Base-by-base conservation (phyloP, 768 basidiomycete species). In the Sporobolomyces pararoseus region DNA sequence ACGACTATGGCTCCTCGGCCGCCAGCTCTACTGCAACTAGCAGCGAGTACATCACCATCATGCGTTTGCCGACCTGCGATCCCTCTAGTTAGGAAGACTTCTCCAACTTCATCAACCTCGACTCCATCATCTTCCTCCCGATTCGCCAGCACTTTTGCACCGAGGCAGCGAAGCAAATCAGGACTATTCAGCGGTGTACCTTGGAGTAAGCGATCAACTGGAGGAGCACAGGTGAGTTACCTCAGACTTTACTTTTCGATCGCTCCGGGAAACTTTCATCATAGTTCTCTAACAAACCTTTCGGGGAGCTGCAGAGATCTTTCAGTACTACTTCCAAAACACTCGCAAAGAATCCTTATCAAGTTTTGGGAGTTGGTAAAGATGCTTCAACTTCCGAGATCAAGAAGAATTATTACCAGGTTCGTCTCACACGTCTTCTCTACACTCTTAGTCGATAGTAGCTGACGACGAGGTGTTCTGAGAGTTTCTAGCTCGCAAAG, bases 341-440 rank as follows among this genome's bases (percentile, higher is more conserved):
- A 21, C 32, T 53, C 6, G 68, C 65, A 9, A 94, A 89, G 80
- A 88, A 91, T 78, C 96, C 96, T 2, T 99, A 99, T 80, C 80
- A 88, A 35, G 88, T 91, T n/a, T 81, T 99, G 14, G 95, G 96
- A 31, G 88, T 98, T 12, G 84, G 84, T 76, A 86, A 86, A 75
- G 91, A 92, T 79, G 89, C 95, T 53, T 83, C 86, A 27, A 79
- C 86, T 32, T 85, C 88, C 27, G 92, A 98, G 75, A 97, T 99
- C 77, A 99, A 99, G 86, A 98, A 98, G 82, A 85, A 85, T 3
- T 99, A 99, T 81, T 99, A 97, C 80, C 84, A 89, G 78, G 95
- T 96, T 79, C 77, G 23, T 64, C 27, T 39, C 44, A n/a, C n/a
- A 17, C 39, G 39, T 23, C 2, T 23, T 46, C n/a, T 14, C 19